Percentiles rank a stretch among this genome's conserved stretches.
phyloP scores from a whole-genome alignment of 371 early-diverging fungal species.

The Apophysomyces ossiformis region DNA sequence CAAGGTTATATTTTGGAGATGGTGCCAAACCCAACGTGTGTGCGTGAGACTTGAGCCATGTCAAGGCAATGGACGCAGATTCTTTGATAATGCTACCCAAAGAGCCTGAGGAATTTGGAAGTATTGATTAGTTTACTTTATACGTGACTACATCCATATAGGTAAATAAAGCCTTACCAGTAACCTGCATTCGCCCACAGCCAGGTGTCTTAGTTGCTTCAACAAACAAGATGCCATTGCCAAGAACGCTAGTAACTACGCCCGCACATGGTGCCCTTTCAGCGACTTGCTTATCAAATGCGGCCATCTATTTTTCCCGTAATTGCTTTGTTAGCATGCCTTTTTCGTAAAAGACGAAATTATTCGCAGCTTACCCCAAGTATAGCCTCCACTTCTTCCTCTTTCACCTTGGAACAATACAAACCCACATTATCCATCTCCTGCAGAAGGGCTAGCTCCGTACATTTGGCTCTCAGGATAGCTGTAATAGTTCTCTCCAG shows the following conservation, averaged over 20 bases:
- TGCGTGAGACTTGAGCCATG: conserved; percentile 84
- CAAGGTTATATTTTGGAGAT: conserved; percentile 5
- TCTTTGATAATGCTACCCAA: conserved; percentile 90
- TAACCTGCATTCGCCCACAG: conserved; percentile 69
- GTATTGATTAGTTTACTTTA: conserved; percentile 18
- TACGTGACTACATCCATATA: background rate
- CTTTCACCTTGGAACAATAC: conserved; percentile 36
- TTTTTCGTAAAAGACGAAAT: background rate
- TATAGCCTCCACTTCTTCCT: conserved; percentile 59
- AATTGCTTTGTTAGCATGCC: background rate
- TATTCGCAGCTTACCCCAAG: conserved; percentile 57
- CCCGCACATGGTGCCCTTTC: conserved; percentile 73
- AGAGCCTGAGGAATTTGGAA: conserved; percentile 55
- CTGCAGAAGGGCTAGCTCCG: conserved; percentile 58
- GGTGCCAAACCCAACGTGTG: conserved; percentile 33
- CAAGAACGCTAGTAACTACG: conserved; percentile 85
- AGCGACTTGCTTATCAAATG: conserved; percentile 66
- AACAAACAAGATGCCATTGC: conserved; percentile 82
- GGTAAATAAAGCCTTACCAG: conserved; percentile 50
- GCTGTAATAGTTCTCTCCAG: conserved; percentile 79
- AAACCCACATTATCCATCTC: conserved; percentile 20
- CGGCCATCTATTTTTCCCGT: conserved; percentile 27
- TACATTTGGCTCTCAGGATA: conserved; percentile 78
- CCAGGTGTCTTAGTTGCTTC: conserved; percentile 83
- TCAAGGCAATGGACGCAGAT: conserved; percentile 79